Base-by-base conservation (phyloP, 176 grass and related monocot genomes). In the Themeda triandra region DNA sequence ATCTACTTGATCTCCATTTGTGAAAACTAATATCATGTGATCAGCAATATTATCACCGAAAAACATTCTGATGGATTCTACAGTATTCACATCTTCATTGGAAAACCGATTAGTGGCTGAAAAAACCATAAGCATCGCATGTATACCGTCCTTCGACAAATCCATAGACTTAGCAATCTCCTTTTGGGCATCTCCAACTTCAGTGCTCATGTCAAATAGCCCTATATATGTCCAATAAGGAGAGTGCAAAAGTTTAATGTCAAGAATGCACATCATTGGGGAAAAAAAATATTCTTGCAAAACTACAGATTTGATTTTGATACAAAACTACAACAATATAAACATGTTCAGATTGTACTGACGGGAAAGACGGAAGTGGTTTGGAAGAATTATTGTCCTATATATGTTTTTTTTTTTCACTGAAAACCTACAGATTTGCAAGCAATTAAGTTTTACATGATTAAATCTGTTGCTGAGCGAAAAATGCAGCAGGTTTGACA, bases 131-230 rank as follows among this genome's bases (percentile, higher is more conserved):
- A 96, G 59, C 69, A 96, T 76, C 0, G 88, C 91, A 37, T 92
- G 91, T 66, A 96, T 93, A 8, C 94, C 94, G 73, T 96, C 86
- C 73, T 89, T 91, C 17, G 77, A 68, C 86, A 93, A 80, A 63
- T 89, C 86, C 32, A 91, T 86, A 24, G 88, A 91, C 54, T 76
- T 92, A 9, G 92, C 86, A 28, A 93, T 89, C 63, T 92, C 94
- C 39, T 83, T 91, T 21, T 51, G 48, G 13, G 82, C 84, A 23
- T 78, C 73, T 6, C 85, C 86, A 3, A 68, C 64, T 5, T 71
- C 37, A 79, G 64, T 84, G 2, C 87, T 78, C 84, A 84, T 86
- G 83, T 92, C 93, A 83, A 89, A 92, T 36, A 95, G 66, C 8
- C 93, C 90, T 95, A 64, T n/a, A n/a, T n/a, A n/a, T 28, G 33